Percentiles rank a stretch among this genome's conserved stretches.
These are phyloP conservation scores for Fusarium euwallaceae DNA, from an alignment of 2,329 filamentous ascomycete species.

Conservation along the genomic window DNA sequence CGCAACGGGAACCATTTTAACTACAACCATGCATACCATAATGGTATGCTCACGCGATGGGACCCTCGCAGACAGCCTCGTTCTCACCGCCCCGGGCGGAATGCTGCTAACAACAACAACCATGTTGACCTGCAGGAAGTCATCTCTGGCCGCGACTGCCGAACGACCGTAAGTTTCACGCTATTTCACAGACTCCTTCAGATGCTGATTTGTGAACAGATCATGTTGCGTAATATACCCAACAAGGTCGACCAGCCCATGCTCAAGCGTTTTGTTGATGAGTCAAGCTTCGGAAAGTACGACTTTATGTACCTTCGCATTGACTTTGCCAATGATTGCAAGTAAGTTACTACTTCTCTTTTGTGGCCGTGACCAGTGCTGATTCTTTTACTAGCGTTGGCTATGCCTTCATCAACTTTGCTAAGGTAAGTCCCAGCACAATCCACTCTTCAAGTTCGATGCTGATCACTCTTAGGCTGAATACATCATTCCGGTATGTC, in stretches of 20 bases:
- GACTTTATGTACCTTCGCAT: slow-evolving; percentile 97
- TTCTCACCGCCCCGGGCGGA: not conserved
- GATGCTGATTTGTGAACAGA: slow-evolving; percentile 59
- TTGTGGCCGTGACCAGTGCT: slow-evolving; percentile 33
- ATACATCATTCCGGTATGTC: slow-evolving; percentile 77
- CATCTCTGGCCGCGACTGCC: slow-evolving; percentile 74
- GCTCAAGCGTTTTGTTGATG: slow-evolving; percentile 84
- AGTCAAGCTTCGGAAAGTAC: slow-evolving; percentile 83
- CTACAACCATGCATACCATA: not conserved
- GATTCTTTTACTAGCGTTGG: slow-evolving; percentile 75
- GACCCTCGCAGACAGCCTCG: slow-evolving; percentile 43
- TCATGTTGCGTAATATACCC: slow-evolving; percentile 96
- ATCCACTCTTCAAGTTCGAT: not conserved
- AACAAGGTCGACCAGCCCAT: slow-evolving; percentile 86
- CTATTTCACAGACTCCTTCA: not conserved
- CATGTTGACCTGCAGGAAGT: slow-evolving; percentile 59
- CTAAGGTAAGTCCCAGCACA: slow-evolving; percentile 69
- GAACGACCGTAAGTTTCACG: slow-evolving; percentile 73
- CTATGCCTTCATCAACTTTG: slow-evolving; percentile 97
- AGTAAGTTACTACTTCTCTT: slow-evolving; percentile 65
- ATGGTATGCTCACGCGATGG: not conserved
- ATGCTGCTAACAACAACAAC: slow-evolving; percentile 61
- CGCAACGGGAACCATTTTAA: not conserved
- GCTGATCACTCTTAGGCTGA: slow-evolving; percentile 69
- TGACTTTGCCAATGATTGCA: slow-evolving; percentile 86